Evolutionary conservation across 2,329 filamentous ascomycete genomes (phyloP).

Genomic region (Celoporthe dispersa): DNA sequence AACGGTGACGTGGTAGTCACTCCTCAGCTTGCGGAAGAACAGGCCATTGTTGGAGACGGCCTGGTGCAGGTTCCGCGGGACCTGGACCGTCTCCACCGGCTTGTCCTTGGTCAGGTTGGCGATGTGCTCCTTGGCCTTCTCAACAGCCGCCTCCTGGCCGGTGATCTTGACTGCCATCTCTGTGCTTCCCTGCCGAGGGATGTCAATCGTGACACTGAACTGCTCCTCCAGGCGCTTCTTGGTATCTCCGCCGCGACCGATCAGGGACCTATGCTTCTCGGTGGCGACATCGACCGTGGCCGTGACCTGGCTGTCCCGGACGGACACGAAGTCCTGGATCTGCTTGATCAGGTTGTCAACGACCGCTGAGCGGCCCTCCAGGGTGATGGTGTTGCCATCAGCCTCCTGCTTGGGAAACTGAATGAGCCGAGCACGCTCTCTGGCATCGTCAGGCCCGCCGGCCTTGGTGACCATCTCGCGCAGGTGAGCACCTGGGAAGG

Average conservation of each 20-base stretch:
- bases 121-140: conserved; percentile 87
- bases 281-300: conserved; percentile 81
- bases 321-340: conserved; percentile 80
- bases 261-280: conserved; percentile 88
- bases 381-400: conserved; percentile 79
- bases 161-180: conserved; percentile 85
- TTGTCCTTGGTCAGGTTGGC: conserved; percentile 78
- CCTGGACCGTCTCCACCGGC: conserved; percentile 82
- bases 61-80: conserved; percentile 85
- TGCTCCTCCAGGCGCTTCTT: conserved; percentile 84
- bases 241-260: conserved; percentile 87
- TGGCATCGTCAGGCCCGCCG: conserved; percentile 85
- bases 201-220: conserved; percentile 85
- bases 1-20: conserved; percentile 85
- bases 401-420: conserved; percentile 92
- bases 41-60: conserved; percentile 84
- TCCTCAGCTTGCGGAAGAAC: conserved; percentile 89
- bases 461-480: conserved; percentile 85
- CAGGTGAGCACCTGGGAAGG: conserved; percentile 76
- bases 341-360: conserved; percentile 87
- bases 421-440: conserved; percentile 84
- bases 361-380: conserved; percentile 82
- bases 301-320: conserved; percentile 81
- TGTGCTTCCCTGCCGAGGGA: conserved; percentile 85
- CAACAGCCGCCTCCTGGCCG: conserved; percentile 77